Percentiles rank a stretch among this genome's conserved stretches.
Conservation (phyloP, 2,329 filamentous ascomycete genomes). For the Ambrosiella beaveri region DNA sequence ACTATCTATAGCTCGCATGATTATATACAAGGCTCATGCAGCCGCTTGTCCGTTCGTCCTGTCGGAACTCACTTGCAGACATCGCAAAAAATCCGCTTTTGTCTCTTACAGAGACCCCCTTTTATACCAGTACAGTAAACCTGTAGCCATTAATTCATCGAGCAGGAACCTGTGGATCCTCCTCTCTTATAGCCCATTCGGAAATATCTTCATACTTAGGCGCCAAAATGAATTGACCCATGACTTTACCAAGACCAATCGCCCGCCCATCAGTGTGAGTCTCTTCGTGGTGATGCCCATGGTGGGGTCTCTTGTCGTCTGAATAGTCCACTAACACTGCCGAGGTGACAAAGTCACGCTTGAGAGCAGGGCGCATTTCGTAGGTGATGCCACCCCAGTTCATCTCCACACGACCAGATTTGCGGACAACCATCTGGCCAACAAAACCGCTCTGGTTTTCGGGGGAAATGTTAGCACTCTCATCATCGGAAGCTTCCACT, state of each 20-base stretch:
- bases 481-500: constrained; percentile 16
- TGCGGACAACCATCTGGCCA: constrained; percentile 41
- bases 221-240: constrained; percentile 43
- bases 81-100: not conserved
- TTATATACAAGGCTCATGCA: not conserved
- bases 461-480: constrained; percentile 21
- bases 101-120: not conserved
- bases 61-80: not conserved
- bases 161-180: constrained; percentile 18
- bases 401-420: constrained; percentile 44
- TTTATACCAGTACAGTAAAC: not conserved
- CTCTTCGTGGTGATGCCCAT: constrained; percentile 18
- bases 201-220: constrained; percentile 41
- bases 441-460: constrained; percentile 38
- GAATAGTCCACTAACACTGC: constrained; percentile 42
- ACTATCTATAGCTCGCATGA: not conserved
- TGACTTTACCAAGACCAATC: constrained; percentile 43
- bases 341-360: constrained; percentile 38
- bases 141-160: not conserved
- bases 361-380: constrained; percentile 33
- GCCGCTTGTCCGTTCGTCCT: not conserved
- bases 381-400: constrained; percentile 43
- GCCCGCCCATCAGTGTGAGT: constrained; percentile 24
- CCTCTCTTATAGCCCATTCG: constrained; percentile 31
- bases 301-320: constrained; percentile 28